Conservation (phyloP, 257 asterid species). For the Plectranthus barbatus region DNA sequence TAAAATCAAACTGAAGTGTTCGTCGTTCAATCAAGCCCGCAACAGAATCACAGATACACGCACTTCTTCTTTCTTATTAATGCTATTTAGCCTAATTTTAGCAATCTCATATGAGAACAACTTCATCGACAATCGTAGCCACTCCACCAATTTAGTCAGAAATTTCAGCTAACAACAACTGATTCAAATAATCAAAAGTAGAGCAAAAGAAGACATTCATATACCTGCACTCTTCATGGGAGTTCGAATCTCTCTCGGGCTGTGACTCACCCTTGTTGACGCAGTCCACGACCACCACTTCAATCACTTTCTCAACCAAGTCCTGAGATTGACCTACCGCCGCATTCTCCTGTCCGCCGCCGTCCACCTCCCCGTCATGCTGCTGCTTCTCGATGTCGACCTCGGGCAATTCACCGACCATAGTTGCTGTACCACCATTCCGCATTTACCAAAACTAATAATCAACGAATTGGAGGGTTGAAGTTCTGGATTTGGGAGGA, state of each 20-base stretch:
- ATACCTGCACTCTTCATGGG: constrained; percentile 35
- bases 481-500: neutral
- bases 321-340: constrained; percentile 17
- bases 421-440: constrained; percentile 16
- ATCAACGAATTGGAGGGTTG: neutral
- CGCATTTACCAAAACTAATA: constrained; percentile 16
- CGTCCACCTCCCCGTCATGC: constrained; percentile 1
- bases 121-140: neutral
- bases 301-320: constrained; percentile 23
- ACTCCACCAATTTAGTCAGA: neutral
- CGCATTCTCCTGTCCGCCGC: constrained; percentile 7
- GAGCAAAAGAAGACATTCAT: neutral
- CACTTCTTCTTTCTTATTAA: neutral
- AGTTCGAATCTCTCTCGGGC: constrained; percentile 15
- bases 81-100: neutral
- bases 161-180: neutral
- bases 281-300: constrained; percentile 29
- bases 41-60: neutral
- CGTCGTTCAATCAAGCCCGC: neutral
- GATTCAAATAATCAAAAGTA: neutral
- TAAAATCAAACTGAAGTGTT: neutral
- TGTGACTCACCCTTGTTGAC: constrained; percentile 20
- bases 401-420: constrained; percentile 16
- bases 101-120: neutral
- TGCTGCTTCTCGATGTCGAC: constrained; percentile 24